Evolutionary conservation across 2,329 filamentous ascomycete genomes (phyloP), one percentile per base, ranked within the genome.

Genomic region (Harringtonia lauricola): DNA sequence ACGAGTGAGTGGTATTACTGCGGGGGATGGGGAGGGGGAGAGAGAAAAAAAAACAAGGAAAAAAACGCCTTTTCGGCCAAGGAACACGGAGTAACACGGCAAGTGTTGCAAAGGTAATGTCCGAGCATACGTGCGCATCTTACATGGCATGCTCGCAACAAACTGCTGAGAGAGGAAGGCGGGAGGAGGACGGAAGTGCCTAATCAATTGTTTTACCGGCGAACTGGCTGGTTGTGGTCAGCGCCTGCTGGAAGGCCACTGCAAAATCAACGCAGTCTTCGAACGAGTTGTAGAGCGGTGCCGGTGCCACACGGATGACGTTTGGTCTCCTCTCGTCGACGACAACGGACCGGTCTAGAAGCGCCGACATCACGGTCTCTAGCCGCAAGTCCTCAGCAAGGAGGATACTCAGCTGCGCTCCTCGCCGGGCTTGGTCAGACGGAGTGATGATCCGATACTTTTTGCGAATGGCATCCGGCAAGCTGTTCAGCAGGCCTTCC

Each of bases 271-370:
- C 47, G 14, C 50, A 52, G 31, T 95, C 88, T 47, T 71, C 68
- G 57, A 84, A 94, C 0, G 75, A 78, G 55, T 90, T 90, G 63
- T 94, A 95, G 50, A 95, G 60, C 8, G 89, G 87, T 35, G 84
- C 81, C 2, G 89, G 88, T 2, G 88, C 86, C 2, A 94, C 80
- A 1, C 88, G 70, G 42, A 95, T 81, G 13, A 95, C 88, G 57
- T 88, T 81, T 1, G 89, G 88, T 59, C 84, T 86, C 43, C 88
- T 70, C 68, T 92, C 85, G 57, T 95, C 88, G 22, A 86, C 79
- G 1, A 94, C 74, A 3, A 92, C 79, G 1, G 81, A 83, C 2
- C 75, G 72, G 14, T 75, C 71, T 52, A 84, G 76, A 26, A 95
- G 59, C 21, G 69, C 70, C 36, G 69, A 65, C 50, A 79, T 72